phyloP scores from a whole-genome alignment of 352 stramenopile species.

The Phytophthora sp. region DNA sequence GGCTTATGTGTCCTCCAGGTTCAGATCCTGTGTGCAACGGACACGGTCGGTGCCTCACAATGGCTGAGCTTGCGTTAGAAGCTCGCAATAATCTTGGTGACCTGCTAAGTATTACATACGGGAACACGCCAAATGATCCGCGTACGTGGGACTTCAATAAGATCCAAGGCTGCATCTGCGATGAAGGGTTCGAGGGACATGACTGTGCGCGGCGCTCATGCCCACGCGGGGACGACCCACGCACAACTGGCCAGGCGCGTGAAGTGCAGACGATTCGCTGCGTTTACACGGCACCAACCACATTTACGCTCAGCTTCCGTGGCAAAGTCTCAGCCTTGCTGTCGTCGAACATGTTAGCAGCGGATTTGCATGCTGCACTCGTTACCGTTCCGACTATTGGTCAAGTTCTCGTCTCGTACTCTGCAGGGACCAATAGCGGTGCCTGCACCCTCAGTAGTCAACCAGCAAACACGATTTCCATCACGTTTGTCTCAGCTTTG shows the following conservation, averaged over 20 bases:
- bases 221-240: slow-evolving; percentile 72
- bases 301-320: slow-evolving; percentile 75
- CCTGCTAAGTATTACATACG: slow-evolving; percentile 63
- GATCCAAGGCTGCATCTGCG: slow-evolving; percentile 90
- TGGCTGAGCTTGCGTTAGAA: slow-evolving; percentile 64
- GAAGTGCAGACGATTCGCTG: slow-evolving; percentile 75
- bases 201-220: slow-evolving; percentile 80
- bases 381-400: slow-evolving; percentile 46
- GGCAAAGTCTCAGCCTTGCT: slow-evolving; percentile 47
- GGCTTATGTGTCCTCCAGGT: slow-evolving; percentile 70
- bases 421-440: slow-evolving; percentile 36
- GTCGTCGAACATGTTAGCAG: slow-evolving; percentile 42
- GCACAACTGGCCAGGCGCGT: slow-evolving; percentile 57
- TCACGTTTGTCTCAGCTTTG: slow-evolving; percentile 64
- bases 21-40: slow-evolving; percentile 58
- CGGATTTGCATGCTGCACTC: slow-evolving; percentile 52
- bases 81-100: slow-evolving; percentile 55
- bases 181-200: slow-evolving; percentile 82
- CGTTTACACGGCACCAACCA: slow-evolving; percentile 42
- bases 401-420: slow-evolving; percentile 61
- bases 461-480: slow-evolving; percentile 57
- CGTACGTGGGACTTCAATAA: slow-evolving; percentile 88
- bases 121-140: slow-evolving; percentile 67
- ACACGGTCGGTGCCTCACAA: slow-evolving; percentile 72
- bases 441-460: slow-evolving; percentile 55